phyloP scores from a whole-genome alignment of 1,139 yeast genomes.

The Debaryomyces sp. region DNA sequence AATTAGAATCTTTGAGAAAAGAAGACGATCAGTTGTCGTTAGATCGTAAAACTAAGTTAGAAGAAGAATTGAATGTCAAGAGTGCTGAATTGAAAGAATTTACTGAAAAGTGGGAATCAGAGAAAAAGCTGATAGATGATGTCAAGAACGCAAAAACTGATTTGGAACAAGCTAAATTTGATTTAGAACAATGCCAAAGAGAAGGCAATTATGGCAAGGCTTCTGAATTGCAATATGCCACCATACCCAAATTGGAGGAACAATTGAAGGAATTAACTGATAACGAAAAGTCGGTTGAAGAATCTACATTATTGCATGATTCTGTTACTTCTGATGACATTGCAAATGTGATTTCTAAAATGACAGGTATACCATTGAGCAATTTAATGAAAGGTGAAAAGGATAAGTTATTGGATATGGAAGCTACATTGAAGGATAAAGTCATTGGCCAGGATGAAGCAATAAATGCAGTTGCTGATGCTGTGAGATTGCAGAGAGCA shows the following conservation, averaged over 20 bases:
- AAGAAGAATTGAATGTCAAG: constrained; percentile 64
- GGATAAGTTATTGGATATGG: constrained; percentile 89
- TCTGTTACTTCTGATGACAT: constrained; percentile 94
- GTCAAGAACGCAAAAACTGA: constrained; percentile 79
- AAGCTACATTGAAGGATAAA: constrained; percentile 67
- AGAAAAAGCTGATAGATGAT: constrained; percentile 70
- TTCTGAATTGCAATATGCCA: constrained; percentile 84
- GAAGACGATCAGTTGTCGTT: constrained; percentile 85
- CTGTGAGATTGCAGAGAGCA: constrained; percentile 94
- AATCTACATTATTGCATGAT: constrained; percentile 67
- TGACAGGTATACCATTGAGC: constrained; percentile 96
- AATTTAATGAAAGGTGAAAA: constrained; percentile 92
- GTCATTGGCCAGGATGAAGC: constrained; percentile 98
- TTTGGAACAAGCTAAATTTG: constrained; percentile 80
- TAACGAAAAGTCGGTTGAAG: constrained; percentile 31
- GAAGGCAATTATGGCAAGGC: constrained; percentile 87
- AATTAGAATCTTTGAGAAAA: constrained; percentile 87
- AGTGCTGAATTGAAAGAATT: constrained; percentile 66
- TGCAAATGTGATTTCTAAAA: constrained; percentile 85
- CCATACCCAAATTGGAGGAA: constrained; percentile 76
- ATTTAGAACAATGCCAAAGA: constrained; percentile 80
- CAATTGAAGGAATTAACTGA: constrained; percentile 53
- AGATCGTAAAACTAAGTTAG: constrained; percentile 69
- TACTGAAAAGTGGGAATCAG: constrained; percentile 85
- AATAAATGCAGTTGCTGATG: constrained; percentile 84